phyloP scores from a whole-genome alignment of 176 grass and related monocot species.

The Aegilops bicornis region DNA sequence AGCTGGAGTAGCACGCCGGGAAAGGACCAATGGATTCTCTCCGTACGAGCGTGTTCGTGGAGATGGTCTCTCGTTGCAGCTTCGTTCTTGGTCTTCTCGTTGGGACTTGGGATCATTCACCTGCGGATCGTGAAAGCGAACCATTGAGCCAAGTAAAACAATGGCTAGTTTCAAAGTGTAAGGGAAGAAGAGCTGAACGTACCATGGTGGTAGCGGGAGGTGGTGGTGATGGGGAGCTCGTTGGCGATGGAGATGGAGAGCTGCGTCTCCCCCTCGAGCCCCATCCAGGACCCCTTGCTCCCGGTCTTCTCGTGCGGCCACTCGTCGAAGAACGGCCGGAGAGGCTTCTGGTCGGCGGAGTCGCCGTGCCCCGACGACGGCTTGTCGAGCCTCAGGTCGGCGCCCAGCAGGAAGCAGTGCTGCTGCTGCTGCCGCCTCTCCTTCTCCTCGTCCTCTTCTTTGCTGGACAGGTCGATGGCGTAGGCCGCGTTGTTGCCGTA shows the following conservation, averaged over 20 bases:
- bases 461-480: constrained; percentile 7
- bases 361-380: constrained; percentile 7
- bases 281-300: constrained; percentile 68
- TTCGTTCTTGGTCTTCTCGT: background rate
- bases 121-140: constrained; percentile 11
- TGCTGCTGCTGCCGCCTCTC: constrained; percentile 62
- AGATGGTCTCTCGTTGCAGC: background rate
- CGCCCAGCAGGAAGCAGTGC: constrained; percentile 84
- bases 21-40: background rate
- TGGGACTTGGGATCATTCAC: constrained; percentile 17
- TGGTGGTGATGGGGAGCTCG: constrained; percentile 55
- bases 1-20: background rate
- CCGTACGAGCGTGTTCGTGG: background rate
- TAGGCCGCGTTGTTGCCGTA: constrained; percentile 37
- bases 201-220: constrained; percentile 48
- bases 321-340: constrained; percentile 85
- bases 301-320: constrained; percentile 62
- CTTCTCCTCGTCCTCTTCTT: constrained; percentile 40
- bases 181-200: background rate
- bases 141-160: background rate
- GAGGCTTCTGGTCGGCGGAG: constrained; percentile 48
- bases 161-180: background rate
- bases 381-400: constrained; percentile 79
- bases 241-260: constrained; percentile 58
- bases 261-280: constrained; percentile 64